Evolutionary conservation across 257 asterid species (phyloP).

Genomic region (Echites panduratus): DNA sequence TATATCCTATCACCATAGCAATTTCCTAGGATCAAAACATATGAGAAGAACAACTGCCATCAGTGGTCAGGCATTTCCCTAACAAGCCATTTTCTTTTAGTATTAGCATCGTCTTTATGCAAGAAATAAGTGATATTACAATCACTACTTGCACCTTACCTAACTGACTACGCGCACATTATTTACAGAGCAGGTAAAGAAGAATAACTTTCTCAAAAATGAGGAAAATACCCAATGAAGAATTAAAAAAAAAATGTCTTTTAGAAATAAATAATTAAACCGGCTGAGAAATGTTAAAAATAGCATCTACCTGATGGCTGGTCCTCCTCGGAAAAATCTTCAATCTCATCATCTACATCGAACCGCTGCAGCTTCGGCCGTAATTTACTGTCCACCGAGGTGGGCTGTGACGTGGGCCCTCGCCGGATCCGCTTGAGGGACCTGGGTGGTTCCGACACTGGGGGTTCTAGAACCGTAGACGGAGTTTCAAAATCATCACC

Average conservation of each 20-base stretch:
- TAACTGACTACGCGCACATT: not conserved
- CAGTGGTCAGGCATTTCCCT: not conserved
- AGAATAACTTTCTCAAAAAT: not conserved
- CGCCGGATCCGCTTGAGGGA: slow-evolving; percentile 62
- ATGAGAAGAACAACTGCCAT: not conserved
- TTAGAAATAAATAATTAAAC: not conserved
- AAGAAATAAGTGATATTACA: no score
- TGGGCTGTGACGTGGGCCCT: slow-evolving; percentile 42
- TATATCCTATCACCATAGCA: not conserved
- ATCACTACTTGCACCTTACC: not conserved
- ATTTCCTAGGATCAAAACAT: not conserved
- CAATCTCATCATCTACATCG: slow-evolving; percentile 71
- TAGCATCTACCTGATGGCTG: slow-evolving; percentile 35
- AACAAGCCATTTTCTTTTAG: not conserved
- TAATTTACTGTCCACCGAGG: slow-evolving; percentile 16
- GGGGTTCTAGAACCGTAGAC: slow-evolving; percentile 21
- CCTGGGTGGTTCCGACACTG: slow-evolving; percentile 30
- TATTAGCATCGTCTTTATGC: no score
- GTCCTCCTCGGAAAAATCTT: slow-evolving; percentile 73
- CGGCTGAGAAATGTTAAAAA: slow-evolving; percentile 2
- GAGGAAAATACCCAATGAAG: not conserved
- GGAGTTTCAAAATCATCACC: slow-evolving; percentile 46
- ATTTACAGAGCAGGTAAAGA: not conserved
- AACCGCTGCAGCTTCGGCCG: slow-evolving; percentile 17
- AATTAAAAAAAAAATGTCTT: not conserved